A percentile compares a stretch with the other conserved stretches of the same genome.
These are phyloP conservation scores for Eutypa lata DNA, from an alignment of 2,329 filamentous ascomycete species.

Conservation along the genomic window DNA sequence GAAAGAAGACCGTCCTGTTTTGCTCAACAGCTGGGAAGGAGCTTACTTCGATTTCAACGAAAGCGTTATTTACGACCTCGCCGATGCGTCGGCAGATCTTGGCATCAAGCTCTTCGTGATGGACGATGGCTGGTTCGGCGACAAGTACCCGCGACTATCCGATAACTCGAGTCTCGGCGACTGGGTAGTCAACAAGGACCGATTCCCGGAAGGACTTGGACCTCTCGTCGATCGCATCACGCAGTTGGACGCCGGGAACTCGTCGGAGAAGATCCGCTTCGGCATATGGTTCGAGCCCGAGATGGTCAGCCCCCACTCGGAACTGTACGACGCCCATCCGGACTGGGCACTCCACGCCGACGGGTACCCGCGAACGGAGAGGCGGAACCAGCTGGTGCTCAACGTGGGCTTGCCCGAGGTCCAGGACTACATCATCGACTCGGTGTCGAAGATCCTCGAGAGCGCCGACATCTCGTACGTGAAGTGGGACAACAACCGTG, in stretches of 20 bases:
- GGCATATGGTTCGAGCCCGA: conserved; percentile 68
- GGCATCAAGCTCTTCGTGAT: conserved; percentile 63
- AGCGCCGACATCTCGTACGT: conserved; percentile 55
- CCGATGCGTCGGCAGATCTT: conserved; percentile 53
- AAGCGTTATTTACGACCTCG: conserved; percentile 51
- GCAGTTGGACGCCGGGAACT: conserved; percentile 43
- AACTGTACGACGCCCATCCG: conserved; percentile 58
- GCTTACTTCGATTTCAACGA: conserved; percentile 57
- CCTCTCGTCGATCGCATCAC: conserved; percentile 51
- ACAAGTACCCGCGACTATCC: conserved; percentile 55
- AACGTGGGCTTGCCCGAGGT: conserved; percentile 60
- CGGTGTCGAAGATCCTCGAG: conserved; percentile 52
- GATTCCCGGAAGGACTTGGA: conserved; percentile 56
- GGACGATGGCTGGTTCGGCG: conserved; percentile 67
- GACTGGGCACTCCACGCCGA: conserved; percentile 62
- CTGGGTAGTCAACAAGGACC: conserved; percentile 56
- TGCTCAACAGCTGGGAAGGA: conserved; percentile 67
- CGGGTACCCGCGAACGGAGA: conserved; percentile 51
- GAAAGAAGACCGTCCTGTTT: conserved; percentile 46
- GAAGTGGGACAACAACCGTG: conserved; percentile 68
- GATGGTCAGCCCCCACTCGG: conserved; percentile 63
- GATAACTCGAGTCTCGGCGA: conserved; percentile 61
- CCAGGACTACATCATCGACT: conserved; percentile 58
- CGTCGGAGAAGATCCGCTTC: conserved; percentile 50
- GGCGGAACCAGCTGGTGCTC: conserved; percentile 58